Evolutionary conservation across 108 stramenopile species (phyloP), one percentile per base, ranked within the genome.

Genomic region (Schizochytrium sp.): DNA sequence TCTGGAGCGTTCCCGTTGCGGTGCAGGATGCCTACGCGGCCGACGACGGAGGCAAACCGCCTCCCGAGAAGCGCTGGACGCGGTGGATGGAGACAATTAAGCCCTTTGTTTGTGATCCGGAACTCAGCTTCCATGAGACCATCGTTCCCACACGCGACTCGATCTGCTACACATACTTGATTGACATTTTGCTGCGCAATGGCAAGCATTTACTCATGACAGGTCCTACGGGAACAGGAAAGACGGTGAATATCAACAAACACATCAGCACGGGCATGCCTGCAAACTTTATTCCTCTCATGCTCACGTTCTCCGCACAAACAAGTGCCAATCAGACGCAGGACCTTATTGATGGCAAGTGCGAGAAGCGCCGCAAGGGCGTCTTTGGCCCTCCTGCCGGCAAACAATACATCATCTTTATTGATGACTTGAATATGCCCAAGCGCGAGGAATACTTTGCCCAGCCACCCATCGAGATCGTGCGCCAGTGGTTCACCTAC

Each of bases 391-490:
- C 95, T 12, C 87, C 93, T 14, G 93, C 91, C 34, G 94, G 95
- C 5, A 95, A 94, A 72, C 63, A 90, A 23, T 94, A 91, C 88
- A 90, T 94, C 51, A 48, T 94, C 63, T 93, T 92, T 60, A 93
- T 95, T 29, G 95, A 95, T 89, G 95, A 94, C 71, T 48, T 95
- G 23, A 95, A 95, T 92, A 95, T 95, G 95, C 95, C 95, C 29
- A 94, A 94, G 90, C 91, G 92, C 21, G 92, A 93, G 60, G 72
- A 88, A 43, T 92, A 91, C 60, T 89, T 89, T n/a, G 93, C 93
- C 18, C 94, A 95, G 91, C 95, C 95, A 5, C 95, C 95, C 29
- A 95, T 95, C 63, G 95, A 95, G 88, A 89, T 95, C 10, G 51
- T 94, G 28, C 90, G 95, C 19, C 95, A 95, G 94, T 95, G 95